Percentiles rank a stretch among this genome's conserved stretches.
Conservation (phyloP, 2,329 filamentous ascomycete genomes). For the Aspergillus tamarii region DNA sequence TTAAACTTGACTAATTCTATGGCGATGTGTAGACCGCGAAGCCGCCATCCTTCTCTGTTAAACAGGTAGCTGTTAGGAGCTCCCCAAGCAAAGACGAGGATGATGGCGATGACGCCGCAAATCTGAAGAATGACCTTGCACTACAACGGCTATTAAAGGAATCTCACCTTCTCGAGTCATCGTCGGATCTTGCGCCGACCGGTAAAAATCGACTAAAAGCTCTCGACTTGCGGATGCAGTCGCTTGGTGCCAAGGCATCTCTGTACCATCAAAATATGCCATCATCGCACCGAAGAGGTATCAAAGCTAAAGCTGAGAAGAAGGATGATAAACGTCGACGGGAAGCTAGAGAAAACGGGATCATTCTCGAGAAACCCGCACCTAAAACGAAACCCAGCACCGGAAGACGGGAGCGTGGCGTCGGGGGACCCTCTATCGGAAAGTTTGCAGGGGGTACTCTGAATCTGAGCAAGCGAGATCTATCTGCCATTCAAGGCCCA, state of each 20-base stretch:
- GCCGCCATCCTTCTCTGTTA: constrained; percentile 47
- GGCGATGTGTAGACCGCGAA: constrained; percentile 42
- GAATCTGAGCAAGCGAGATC: constrained; percentile 75
- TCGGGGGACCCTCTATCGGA: constrained; percentile 79
- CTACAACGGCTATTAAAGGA: constrained; percentile 88
- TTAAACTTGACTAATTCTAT: constrained; percentile 12
- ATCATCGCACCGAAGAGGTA: constrained; percentile 83
- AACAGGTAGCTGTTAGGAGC: constrained; percentile 22
- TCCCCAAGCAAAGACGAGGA: constrained; percentile 32
- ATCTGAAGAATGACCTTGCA: constrained; percentile 89
- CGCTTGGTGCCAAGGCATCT: constrained; percentile 76
- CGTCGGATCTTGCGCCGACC: constrained; percentile 57
- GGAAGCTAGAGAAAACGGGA: constrained; percentile 87
- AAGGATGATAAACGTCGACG: constrained; percentile 72
- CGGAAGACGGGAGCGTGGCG: constrained; percentile 59
- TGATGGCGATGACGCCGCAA: constrained; percentile 58
- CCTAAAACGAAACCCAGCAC: constrained; percentile 40
- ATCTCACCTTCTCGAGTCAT: constrained; percentile 78
- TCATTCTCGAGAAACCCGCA: constrained; percentile 73
- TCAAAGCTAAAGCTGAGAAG: constrained; percentile 65
- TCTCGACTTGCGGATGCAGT: constrained; percentile 79
- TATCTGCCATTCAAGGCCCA: constrained; percentile 61
- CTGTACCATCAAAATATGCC: constrained; percentile 85
- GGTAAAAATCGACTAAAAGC: constrained; percentile 80
- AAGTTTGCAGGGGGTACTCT: constrained; percentile 79